phyloP scores from a whole-genome alignment of 768 basidiomycete species.

The Gautieria morchelliformis region DNA sequence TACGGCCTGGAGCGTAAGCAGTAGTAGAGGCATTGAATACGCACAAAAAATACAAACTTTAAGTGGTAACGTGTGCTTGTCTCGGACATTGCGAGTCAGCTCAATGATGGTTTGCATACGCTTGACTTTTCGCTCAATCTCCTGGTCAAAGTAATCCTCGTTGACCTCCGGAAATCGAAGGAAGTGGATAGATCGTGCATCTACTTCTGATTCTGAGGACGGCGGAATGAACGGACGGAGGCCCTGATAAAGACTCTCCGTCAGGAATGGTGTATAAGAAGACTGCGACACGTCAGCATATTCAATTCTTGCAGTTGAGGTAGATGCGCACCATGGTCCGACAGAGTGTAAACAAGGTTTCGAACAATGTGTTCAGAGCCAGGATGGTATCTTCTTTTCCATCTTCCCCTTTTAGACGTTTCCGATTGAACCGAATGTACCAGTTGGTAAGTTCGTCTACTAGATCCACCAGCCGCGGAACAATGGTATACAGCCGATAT shows the following conservation, averaged over 20 bases:
- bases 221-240: constrained; percentile 79
- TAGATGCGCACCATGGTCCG: constrained; percentile 73
- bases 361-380: constrained; percentile 93
- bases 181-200: constrained; percentile 93
- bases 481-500: constrained; percentile 94
- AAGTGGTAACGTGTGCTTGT: constrained; percentile 74
- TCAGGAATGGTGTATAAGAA: constrained; percentile 96
- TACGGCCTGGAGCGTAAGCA: constrained; percentile 19
- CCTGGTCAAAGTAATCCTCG: constrained; percentile 88
- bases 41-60: constrained; percentile 57
- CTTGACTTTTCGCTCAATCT: constrained; percentile 89
- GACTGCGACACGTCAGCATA: constrained; percentile 42
- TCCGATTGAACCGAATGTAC: constrained; percentile 99
- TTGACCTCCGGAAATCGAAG: constrained; percentile 87
- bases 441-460: constrained; percentile 97
- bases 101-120: constrained; percentile 96
- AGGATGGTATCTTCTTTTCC: constrained; percentile 77
- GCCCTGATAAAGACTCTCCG: constrained; percentile 92
- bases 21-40: not conserved
- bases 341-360: constrained; percentile 88
- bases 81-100: constrained; percentile 78
- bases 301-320: not conserved
- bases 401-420: constrained; percentile 90
- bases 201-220: constrained; percentile 50
- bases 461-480: constrained; percentile 82